Conservation (phyloP, 2,329 filamentous ascomycete species). For the Fusarium chlamydosporum region DNA sequence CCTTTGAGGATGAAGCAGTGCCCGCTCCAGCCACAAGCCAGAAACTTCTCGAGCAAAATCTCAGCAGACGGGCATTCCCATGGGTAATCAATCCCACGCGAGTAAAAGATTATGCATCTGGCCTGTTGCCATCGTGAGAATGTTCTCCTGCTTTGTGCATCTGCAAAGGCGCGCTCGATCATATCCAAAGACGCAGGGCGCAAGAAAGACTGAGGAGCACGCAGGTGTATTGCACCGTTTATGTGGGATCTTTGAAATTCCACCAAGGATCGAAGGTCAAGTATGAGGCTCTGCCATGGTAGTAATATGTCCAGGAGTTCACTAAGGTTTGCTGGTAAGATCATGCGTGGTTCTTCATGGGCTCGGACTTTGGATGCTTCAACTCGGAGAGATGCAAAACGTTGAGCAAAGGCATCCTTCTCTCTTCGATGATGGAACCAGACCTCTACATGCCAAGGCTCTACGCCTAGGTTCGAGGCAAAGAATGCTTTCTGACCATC, state of each 20-base stretch:
- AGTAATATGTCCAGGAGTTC: slow-evolving; percentile 65
- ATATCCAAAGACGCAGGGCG: slow-evolving; percentile 64
- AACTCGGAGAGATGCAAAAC: slow-evolving; percentile 61
- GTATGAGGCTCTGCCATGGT: slow-evolving; percentile 61
- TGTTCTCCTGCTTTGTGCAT: slow-evolving; percentile 62
- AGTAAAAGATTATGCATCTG: slow-evolving; percentile 68
- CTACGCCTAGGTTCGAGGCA: slow-evolving; percentile 68
- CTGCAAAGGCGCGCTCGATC: slow-evolving; percentile 64
- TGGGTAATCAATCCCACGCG: slow-evolving; percentile 63
- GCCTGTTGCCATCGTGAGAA: slow-evolving; percentile 64
- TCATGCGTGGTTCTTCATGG: slow-evolving; percentile 60
- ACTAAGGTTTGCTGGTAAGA: slow-evolving; percentile 66
- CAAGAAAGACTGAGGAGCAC: slow-evolving; percentile 65
- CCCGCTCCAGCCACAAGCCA: slow-evolving; percentile 63
- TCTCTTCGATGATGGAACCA: slow-evolving; percentile 70
- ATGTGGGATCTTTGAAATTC: slow-evolving; percentile 68
- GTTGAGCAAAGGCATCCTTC: slow-evolving; percentile 61
- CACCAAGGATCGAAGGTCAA: slow-evolving; percentile 64
- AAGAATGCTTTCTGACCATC: slow-evolving; percentile 66
- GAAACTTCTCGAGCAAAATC: slow-evolving; percentile 62
- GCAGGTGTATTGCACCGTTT: slow-evolving; percentile 66
- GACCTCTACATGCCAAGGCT: slow-evolving; percentile 65
- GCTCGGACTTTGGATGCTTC: slow-evolving; percentile 54
- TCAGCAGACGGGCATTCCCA: slow-evolving; percentile 67
- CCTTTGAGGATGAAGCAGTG: slow-evolving; percentile 69